Conservation (phyloP, 2,329 filamentous ascomycete species). For the Verticillium nubilum region DNA sequence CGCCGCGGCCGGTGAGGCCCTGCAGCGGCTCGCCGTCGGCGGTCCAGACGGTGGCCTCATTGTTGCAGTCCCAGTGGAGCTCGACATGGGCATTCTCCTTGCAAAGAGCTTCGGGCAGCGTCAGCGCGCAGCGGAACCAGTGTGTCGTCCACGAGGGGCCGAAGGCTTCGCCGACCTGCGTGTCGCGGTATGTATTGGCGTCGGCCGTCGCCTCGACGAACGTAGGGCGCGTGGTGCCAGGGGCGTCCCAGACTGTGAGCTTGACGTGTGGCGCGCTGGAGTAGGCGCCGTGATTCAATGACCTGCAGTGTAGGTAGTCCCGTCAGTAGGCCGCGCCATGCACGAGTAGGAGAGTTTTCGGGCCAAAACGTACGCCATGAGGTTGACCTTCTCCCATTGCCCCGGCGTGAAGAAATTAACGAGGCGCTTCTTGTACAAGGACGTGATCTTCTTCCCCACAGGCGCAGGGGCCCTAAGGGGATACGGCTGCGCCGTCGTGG, state of each 20-base stretch:
- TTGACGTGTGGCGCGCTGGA: constrained; percentile 9
- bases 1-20: constrained; percentile 58
- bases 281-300: constrained; percentile 10
- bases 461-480: constrained; percentile 5
- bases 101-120: constrained; percentile 48
- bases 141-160: constrained; percentile 68
- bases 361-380: constrained; percentile 9
- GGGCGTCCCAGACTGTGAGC: constrained; percentile 12
- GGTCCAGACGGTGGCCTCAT: constrained; percentile 61
- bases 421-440: constrained; percentile 12
- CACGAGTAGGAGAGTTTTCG: not conserved
- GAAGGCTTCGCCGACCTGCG: constrained; percentile 53
- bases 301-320: not conserved
- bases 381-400: constrained; percentile 16
- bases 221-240: constrained; percentile 9
- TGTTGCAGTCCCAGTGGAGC: constrained; percentile 66
- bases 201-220: constrained; percentile 10
- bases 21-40: constrained; percentile 57
- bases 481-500: constrained; percentile 5
- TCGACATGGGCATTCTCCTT: constrained; percentile 51
- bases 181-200: constrained; percentile 6
- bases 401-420: constrained; percentile 15
- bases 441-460: constrained; percentile 7
- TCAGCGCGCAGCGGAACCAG: constrained; percentile 60
- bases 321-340: not conserved